Evolutionary conservation across 306 rosid genomes (phyloP).

Genomic region (Lablab purpureus): DNA sequence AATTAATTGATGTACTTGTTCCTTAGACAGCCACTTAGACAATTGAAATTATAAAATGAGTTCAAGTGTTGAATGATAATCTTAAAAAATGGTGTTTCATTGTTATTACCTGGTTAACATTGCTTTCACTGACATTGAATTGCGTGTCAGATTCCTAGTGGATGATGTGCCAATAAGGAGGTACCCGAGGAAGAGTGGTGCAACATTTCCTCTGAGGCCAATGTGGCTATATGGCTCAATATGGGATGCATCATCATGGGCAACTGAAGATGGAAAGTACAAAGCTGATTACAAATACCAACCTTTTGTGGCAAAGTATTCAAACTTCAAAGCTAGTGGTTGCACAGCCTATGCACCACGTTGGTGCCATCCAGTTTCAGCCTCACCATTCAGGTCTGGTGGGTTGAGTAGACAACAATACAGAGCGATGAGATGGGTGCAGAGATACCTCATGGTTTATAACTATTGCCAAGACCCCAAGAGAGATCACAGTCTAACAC

Average conservation of each 20-base stretch:
- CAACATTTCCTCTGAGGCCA: constrained; percentile 91
- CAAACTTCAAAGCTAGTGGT: constrained; percentile 82
- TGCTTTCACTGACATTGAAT: constrained; percentile 38
- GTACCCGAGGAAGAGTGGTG: constrained; percentile 75
- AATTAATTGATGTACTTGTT: constrained; percentile 22
- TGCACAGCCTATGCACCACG: constrained; percentile 77
- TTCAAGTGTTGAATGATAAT: background rate
- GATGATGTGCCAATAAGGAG: constrained; percentile 97
- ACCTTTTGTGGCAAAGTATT: constrained; percentile 85
- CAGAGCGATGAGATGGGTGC: constrained; percentile 87
- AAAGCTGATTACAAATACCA: constrained; percentile 93
- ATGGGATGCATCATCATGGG: constrained; percentile 99
- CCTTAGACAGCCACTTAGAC: constrained; percentile 7
- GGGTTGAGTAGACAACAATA: constrained; percentile 71
- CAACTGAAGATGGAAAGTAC: constrained; percentile 97
- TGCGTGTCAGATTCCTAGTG: constrained; percentile 75
- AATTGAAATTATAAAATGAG: constrained; percentile 17
- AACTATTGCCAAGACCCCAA: constrained; percentile 83
- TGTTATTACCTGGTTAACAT: background rate
- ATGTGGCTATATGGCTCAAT: constrained; percentile 99
- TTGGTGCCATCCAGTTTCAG: constrained; percentile 79
- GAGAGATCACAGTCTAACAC: constrained; percentile 91
- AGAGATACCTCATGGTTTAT: constrained; percentile 75
- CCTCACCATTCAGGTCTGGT: constrained; percentile 79
- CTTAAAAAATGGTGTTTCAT: background rate